These are phyloP conservation scores for Cadophora luteo-olivacea DNA, from an alignment of 2,329 filamentous ascomycete genomes.

Conservation along the genomic window DNA sequence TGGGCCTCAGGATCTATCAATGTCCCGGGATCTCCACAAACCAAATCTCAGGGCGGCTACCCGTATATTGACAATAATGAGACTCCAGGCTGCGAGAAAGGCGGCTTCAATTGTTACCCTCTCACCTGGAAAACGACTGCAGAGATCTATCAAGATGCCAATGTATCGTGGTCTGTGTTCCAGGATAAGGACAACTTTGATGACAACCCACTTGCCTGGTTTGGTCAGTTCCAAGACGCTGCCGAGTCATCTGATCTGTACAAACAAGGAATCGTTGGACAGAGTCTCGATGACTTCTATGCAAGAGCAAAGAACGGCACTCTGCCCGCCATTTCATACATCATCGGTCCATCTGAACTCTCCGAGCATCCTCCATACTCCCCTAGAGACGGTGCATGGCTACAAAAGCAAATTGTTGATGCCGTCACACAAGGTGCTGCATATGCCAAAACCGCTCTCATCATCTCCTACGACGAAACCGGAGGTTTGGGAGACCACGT, in stretches of 20 bases:
- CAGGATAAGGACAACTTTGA: slow-evolving; percentile 55
- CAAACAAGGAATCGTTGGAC: slow-evolving; percentile 47
- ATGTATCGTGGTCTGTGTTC: slow-evolving; percentile 54
- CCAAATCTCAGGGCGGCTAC: slow-evolving; percentile 48
- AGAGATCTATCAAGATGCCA: slow-evolving; percentile 51
- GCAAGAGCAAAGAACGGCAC: slow-evolving; percentile 55
- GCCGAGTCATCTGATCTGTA: slow-evolving; percentile 46
- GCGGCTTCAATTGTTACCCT: slow-evolving; percentile 53
- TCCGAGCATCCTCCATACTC: slow-evolving; percentile 60
- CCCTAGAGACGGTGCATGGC: slow-evolving; percentile 60
- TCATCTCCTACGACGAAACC: slow-evolving; percentile 47
- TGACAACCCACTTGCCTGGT: slow-evolving; percentile 54
- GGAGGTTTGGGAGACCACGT: slow-evolving; percentile 64
- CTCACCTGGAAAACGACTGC: slow-evolving; percentile 54
- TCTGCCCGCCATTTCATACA: slow-evolving; percentile 58
- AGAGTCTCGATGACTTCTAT: slow-evolving; percentile 55
- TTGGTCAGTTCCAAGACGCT: slow-evolving; percentile 54
- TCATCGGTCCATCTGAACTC: slow-evolving; percentile 56
- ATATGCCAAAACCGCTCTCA: slow-evolving; percentile 45
- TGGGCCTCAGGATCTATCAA: slow-evolving; percentile 54
- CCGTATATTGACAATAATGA: slow-evolving; percentile 54
- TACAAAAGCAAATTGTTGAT: slow-evolving; percentile 58
- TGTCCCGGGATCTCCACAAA: slow-evolving; percentile 51
- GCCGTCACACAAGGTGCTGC: slow-evolving; percentile 56
- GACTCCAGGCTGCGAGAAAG: slow-evolving; percentile 51